phyloP scores from a whole-genome alignment of 1,284 basidiomycete genomes.

The Ustilago hordei region DNA sequence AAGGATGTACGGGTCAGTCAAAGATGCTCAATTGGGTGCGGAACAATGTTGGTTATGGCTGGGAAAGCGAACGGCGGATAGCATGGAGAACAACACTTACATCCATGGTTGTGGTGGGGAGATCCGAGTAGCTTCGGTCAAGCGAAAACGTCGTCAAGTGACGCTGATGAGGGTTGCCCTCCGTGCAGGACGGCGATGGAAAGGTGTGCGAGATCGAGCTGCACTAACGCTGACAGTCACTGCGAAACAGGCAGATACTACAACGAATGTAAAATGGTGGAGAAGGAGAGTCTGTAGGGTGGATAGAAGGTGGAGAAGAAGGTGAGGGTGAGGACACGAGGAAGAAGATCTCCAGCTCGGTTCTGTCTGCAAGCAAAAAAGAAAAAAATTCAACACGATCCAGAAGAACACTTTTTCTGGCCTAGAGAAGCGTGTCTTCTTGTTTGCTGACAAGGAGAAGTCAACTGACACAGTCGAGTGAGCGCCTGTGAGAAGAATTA shows the following conservation, averaged over 20 bases:
- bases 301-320: conserved; percentile 17
- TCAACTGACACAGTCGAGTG: background rate
- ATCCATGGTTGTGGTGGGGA: conserved; percentile 17
- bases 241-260: conserved; percentile 12
- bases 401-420: conserved; percentile 32
- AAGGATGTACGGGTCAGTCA: conserved; percentile 1
- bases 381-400: conserved; percentile 19
- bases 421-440: conserved; percentile 5
- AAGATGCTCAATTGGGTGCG: background rate
- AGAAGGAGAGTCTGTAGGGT: conserved; percentile 13
- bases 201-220: conserved; percentile 17
- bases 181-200: background rate
- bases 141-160: conserved; percentile 7
- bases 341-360: conserved; percentile 9
- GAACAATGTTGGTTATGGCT: background rate
- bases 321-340: conserved; percentile 2
- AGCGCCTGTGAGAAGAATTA: background rate
- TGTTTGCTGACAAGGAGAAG: background rate
- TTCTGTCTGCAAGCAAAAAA: conserved; percentile 6
- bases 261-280: background rate
- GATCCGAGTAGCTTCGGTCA: conserved; percentile 18
- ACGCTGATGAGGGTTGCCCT: conserved; percentile 2
- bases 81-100: conserved; percentile 17
- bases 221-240: conserved; percentile 14
- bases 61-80: background rate